Evolutionary conservation across 495 filamentous ascomycete species (phyloP).

Genomic region (Cryomyces minteri): DNA sequence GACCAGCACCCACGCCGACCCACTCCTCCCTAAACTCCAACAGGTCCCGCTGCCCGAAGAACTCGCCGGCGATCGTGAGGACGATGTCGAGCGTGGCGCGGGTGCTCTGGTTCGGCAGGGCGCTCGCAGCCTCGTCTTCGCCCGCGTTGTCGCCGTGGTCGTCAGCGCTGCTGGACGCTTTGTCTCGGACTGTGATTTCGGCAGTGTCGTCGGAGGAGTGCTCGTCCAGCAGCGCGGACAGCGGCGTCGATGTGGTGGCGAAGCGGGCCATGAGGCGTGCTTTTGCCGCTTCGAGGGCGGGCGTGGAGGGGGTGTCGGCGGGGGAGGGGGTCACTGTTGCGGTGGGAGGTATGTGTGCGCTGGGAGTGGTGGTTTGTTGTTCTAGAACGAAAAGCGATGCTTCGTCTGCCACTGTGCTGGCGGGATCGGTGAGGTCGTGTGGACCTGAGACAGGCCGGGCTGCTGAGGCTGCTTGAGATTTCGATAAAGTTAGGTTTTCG

Average conservation of each 20-base stretch:
- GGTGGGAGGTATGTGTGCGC: too few species aligned
- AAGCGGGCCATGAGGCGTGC: conserved; percentile 34
- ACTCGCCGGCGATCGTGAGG: conserved; percentile 72
- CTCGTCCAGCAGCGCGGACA: background rate
- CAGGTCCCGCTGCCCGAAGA: conserved; percentile 80
- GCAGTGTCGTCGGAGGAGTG: background rate
- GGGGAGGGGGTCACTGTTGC: too few species aligned
- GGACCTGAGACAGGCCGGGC: too few species aligned
- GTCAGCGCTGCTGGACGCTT: too few species aligned
- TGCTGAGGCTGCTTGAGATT: background rate
- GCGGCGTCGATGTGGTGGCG: conserved; percentile 5
- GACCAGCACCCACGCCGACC: background rate
- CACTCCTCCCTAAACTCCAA: conserved; percentile 43
- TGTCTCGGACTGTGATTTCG: too few species aligned
- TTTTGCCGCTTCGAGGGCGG: conserved; percentile 36
- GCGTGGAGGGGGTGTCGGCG: too few species aligned
- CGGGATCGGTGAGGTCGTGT: too few species aligned
- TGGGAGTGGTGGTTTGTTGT: too few species aligned
- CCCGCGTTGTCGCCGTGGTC: too few species aligned
- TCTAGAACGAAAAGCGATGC: too few species aligned
- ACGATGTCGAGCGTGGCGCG: conserved; percentile 71
- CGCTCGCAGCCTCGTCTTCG: background rate
- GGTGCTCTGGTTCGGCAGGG: conserved; percentile 23
- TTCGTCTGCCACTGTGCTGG: too few species aligned
- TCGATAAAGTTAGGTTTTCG: too few species aligned